Evolutionary conservation across 768 basidiomycete species (phyloP).

Genomic region (Lactifluus echinatus): DNA sequence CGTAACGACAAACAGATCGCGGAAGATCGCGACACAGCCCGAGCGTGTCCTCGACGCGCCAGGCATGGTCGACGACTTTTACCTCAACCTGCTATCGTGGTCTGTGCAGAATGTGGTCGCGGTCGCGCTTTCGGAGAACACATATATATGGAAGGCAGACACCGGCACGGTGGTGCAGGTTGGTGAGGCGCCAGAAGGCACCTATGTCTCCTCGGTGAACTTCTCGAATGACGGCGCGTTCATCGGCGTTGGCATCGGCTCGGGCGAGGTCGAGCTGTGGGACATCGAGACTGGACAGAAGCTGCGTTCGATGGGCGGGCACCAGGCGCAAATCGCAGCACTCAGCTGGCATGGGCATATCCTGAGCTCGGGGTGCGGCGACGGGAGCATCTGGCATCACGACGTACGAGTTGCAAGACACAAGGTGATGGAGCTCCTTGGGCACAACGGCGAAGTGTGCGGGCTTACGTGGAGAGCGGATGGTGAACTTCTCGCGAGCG

Average conservation of each 20-base stretch:
- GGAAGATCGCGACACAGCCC: constrained; percentile 79
- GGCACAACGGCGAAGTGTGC: constrained; percentile 91
- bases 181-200: constrained; percentile 65
- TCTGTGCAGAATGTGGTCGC: constrained; percentile 78
- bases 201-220: constrained; percentile 68
- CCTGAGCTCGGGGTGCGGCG: constrained; percentile 80
- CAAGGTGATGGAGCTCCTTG: constrained; percentile 71
- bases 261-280: constrained; percentile 91
- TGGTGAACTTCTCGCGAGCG: constrained; percentile 89
- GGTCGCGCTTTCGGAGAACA: constrained; percentile 78
- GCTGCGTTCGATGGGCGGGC: constrained; percentile 86
- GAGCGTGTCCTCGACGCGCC: constrained; percentile 95
- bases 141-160: constrained; percentile 93
- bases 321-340: constrained; percentile 73
- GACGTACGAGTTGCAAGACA: constrained; percentile 80
- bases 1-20: constrained; percentile 55
- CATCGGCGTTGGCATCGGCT: constrained; percentile 72
- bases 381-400: constrained; percentile 95
- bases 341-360: constrained; percentile 86
- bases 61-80: constrained; percentile 91
- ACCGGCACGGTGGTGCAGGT: constrained; percentile 75
- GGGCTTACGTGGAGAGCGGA: constrained; percentile 68
- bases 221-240: constrained; percentile 77
- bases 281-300: constrained; percentile 73
- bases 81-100: constrained; percentile 92